phyloP scores from a whole-genome alignment of 202 grass and related monocot species.

The Dendrocalamus latiflorus region DNA sequence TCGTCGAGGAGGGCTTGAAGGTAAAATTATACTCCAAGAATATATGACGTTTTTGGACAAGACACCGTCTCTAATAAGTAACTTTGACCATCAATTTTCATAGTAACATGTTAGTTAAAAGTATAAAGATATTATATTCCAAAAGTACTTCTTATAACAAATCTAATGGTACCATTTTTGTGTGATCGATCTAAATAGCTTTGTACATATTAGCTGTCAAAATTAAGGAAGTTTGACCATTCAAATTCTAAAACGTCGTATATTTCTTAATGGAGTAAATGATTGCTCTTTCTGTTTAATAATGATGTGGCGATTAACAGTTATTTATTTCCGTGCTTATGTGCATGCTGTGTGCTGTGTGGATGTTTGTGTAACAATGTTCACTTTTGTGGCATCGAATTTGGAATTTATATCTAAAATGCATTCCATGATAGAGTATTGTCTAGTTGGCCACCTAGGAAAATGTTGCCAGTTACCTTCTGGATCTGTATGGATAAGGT shows the following conservation, averaged over 20 bases:
- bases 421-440: background rate
- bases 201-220: too few species aligned
- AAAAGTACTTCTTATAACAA: too few species aligned
- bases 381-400: background rate
- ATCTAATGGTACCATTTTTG: too few species aligned
- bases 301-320: background rate
- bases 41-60: too few species aligned
- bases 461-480: background rate
- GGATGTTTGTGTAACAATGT: background rate
- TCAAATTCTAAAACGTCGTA: too few species aligned
- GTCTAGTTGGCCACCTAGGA: background rate
- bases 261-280: background rate
- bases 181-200: too few species aligned
- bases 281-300: background rate
- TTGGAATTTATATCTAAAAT: slow-evolving; percentile 1
- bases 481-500: background rate
- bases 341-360: background rate
- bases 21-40: slow-evolving; percentile 24
- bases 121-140: too few species aligned
- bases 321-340: background rate
- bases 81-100: too few species aligned
- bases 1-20: slow-evolving; percentile 53
- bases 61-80: too few species aligned
- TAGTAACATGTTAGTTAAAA: too few species aligned
- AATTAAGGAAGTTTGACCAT: too few species aligned